A percentile compares a stretch with the other conserved stretches of the same genome.
These are phyloP conservation scores for Penicillium sp. DNA, from an alignment of 2,329 filamentous ascomycete genomes.

Conservation along the genomic window DNA sequence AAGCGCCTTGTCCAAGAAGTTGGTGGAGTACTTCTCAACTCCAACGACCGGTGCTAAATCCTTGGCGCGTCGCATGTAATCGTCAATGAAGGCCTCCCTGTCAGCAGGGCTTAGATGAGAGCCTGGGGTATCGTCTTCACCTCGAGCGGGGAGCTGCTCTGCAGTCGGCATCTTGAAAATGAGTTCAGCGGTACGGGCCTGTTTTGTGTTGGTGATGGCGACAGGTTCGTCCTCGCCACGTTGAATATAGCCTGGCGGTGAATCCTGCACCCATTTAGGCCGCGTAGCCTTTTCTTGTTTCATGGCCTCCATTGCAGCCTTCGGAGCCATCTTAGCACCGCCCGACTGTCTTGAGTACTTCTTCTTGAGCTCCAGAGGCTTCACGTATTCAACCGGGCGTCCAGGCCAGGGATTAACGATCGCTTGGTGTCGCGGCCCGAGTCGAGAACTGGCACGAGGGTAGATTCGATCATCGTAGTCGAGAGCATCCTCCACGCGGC, in stretches of 20 bases:
- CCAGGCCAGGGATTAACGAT: constrained; percentile 84
- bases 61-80: constrained; percentile 74
- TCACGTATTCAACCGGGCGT: constrained; percentile 84
- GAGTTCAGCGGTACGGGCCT: constrained; percentile 72
- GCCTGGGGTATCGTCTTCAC: constrained; percentile 46
- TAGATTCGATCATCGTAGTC: constrained; percentile 99
- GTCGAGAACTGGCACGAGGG: constrained; percentile 86
- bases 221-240: constrained; percentile 76
- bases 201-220: constrained; percentile 64
- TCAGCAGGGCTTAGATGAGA: constrained; percentile 41
- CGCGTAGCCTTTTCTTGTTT: constrained; percentile 77
- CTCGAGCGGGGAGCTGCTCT: constrained; percentile 52
- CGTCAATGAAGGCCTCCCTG: constrained; percentile 66
- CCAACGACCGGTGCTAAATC: constrained; percentile 67
- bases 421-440: constrained; percentile 90
- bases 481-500: constrained; percentile 89
- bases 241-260: constrained; percentile 80
- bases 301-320: constrained; percentile 79
- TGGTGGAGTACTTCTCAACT: constrained; percentile 77
- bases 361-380: constrained; percentile 82
- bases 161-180: constrained; percentile 75
- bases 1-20: constrained; percentile 82
- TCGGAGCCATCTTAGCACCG: constrained; percentile 73
- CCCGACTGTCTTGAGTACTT: constrained; percentile 64
- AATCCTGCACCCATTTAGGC: constrained; percentile 92